phyloP scores from a whole-genome alignment of 2,329 filamentous ascomycete genomes.

The Claviceps sp. region DNA sequence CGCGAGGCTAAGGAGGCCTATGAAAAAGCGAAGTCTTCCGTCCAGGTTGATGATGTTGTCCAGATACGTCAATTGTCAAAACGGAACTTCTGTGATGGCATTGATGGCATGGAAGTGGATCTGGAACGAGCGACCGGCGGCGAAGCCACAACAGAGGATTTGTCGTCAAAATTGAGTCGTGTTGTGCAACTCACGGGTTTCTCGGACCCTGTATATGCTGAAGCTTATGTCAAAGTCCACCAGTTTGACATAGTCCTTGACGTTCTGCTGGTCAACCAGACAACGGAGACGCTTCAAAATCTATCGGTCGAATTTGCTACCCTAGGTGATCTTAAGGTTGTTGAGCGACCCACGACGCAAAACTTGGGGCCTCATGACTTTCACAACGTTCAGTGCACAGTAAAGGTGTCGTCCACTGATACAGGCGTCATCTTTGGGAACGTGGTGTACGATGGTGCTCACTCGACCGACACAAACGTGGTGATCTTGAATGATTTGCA shows the following conservation, averaged over 20 bases:
- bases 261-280: slow-evolving; percentile 93
- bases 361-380: slow-evolving; percentile 94
- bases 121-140: slow-evolving; percentile 90
- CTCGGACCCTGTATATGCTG: slow-evolving; percentile 96
- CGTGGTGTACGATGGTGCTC: slow-evolving; percentile 89
- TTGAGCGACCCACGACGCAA: slow-evolving; percentile 90
- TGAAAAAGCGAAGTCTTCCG: slow-evolving; percentile 83
- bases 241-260: slow-evolving; percentile 98
- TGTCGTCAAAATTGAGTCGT: slow-evolving; percentile 85
- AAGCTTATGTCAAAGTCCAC: slow-evolving; percentile 96
- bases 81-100: slow-evolving; percentile 71
- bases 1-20: slow-evolving; percentile 85
- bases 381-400: slow-evolving; percentile 94
- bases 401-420: slow-evolving; percentile 96
- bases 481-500: slow-evolving; percentile 97
- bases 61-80: slow-evolving; percentile 85
- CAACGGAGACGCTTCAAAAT: slow-evolving; percentile 90
- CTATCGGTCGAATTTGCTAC: slow-evolving; percentile 98
- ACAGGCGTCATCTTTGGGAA: slow-evolving; percentile 98
- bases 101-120: slow-evolving; percentile 78
- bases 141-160: slow-evolving; percentile 68
- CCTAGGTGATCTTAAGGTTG: slow-evolving; percentile 91
- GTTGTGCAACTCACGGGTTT: slow-evolving; percentile 97
- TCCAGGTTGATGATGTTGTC: slow-evolving; percentile 92
- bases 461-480: slow-evolving; percentile 85